A percentile compares a stretch with the other conserved stretches of the same genome.
Evolutionary conservation across 768 basidiomycete genomes (phyloP).

Genomic region (Tulasnella sp.): DNA sequence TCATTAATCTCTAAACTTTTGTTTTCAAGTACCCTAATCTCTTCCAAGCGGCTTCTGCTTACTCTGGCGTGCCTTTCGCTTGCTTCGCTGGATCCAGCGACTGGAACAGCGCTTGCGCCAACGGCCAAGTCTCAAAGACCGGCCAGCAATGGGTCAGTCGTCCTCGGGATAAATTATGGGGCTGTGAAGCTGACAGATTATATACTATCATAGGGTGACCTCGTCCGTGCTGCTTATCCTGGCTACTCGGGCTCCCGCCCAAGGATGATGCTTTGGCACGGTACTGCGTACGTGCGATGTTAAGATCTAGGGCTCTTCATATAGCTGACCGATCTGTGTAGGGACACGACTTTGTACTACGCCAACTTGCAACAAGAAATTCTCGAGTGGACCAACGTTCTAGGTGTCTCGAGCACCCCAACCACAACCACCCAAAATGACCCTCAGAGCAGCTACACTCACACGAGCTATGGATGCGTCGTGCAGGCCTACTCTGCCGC

Average conservation of each 20-base stretch:
- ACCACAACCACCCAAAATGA: constrained; percentile 30
- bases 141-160: constrained; percentile 32
- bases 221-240: constrained; percentile 37
- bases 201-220: constrained; percentile 28
- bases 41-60: constrained; percentile 16
- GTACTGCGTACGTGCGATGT: constrained; percentile 27
- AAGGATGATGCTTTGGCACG: constrained; percentile 45
- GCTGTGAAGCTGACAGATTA: background rate
- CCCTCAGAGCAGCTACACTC: constrained; percentile 36
- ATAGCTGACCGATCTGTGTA: constrained; percentile 14
- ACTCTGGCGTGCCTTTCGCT: constrained; percentile 28
- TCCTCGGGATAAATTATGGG: background rate
- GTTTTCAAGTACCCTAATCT: constrained; percentile 24
- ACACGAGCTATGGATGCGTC: constrained; percentile 37
- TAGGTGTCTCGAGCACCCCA: constrained; percentile 35
- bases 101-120: constrained; percentile 40
- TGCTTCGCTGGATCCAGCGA: constrained; percentile 37
- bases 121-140: constrained; percentile 34
- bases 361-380: constrained; percentile 41
- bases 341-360: constrained; percentile 40
- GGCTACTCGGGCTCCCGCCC: constrained; percentile 42
- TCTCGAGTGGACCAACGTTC: constrained; percentile 47
- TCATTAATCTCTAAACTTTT: constrained; percentile 44
- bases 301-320: background rate
- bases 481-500: constrained; percentile 41